Evolutionary conservation across 371 early-diverging fungal species (phyloP).

Genomic region (Mortierella sp.): DNA sequence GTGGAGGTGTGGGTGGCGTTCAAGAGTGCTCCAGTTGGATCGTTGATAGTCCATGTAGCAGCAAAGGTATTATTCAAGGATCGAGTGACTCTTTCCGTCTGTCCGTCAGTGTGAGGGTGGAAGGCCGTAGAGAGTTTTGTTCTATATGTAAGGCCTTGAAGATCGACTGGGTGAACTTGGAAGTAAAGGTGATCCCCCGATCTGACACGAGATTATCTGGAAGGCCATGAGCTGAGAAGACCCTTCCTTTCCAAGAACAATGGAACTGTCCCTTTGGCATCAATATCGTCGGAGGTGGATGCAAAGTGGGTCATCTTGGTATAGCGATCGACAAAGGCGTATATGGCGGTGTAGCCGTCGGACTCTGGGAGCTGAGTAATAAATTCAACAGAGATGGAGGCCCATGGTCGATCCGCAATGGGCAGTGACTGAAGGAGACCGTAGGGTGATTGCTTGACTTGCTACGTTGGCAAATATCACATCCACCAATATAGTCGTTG

Average conservation of each 20-base stretch:
- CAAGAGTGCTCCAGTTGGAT: too few relatives aligned
- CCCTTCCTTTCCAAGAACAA: conserved; percentile 44
- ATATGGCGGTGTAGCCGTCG: conserved; percentile 55
- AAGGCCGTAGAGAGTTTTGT: conserved; percentile 58
- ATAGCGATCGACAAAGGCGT: conserved; percentile 61
- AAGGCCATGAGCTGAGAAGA: conserved; percentile 60
- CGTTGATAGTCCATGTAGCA: too few relatives aligned
- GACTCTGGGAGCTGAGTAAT: conserved; percentile 59
- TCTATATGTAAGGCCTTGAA: conserved; percentile 42
- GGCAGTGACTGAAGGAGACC: conserved; percentile 60
- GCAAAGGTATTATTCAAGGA: too few relatives aligned
- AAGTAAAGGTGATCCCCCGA: conserved; percentile 38
- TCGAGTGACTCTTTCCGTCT: too few relatives aligned
- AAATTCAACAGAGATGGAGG: conserved; percentile 65
- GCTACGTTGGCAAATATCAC: conserved; percentile 59
- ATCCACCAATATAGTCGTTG: conserved; percentile 57
- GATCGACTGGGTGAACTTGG: conserved; percentile 58
- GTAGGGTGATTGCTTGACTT: conserved; percentile 55
- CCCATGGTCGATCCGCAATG: conserved; percentile 59
- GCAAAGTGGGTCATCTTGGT: conserved; percentile 65
- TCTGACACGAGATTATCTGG: conserved; percentile 26
- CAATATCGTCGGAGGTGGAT: conserved; percentile 43
- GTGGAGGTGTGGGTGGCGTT: too few relatives aligned
- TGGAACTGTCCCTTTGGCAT: conserved; percentile 48
- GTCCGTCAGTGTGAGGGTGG: conserved; percentile 64